Percentiles rank a stretch among this genome's conserved stretches.
phyloP scores from a whole-genome alignment of 2,329 filamentous ascomycete species.

The Myriosclerotinia curreyana region DNA sequence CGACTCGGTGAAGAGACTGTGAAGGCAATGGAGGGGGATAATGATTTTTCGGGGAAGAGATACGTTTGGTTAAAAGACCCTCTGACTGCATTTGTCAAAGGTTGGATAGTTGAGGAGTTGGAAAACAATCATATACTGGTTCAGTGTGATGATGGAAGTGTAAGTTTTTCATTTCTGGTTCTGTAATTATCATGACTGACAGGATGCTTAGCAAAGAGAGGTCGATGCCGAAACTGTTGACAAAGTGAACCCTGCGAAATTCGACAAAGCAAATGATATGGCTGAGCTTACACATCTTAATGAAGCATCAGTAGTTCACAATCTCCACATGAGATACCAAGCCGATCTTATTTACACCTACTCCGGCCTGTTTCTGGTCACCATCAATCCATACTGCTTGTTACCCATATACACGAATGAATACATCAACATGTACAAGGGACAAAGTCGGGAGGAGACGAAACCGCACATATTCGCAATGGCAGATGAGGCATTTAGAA shows the following conservation, averaged over 20 bases:
- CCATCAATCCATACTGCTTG: conserved; percentile 93
- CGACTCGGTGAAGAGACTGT: conserved; percentile 55
- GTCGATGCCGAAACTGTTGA: conserved; percentile 85
- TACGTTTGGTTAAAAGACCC: conserved; percentile 97
- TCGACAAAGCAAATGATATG: conserved; percentile 99
- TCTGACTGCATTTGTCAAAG: conserved; percentile 83
- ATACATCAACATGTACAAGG: conserved; percentile 98
- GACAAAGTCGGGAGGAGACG: conserved; percentile 84
- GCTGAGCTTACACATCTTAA: conserved; percentile 97
- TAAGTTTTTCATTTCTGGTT: conserved; percentile 46
- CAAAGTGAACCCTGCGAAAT: conserved; percentile 99
- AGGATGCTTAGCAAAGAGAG: conserved; percentile 69
- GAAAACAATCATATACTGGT: conserved; percentile 69
- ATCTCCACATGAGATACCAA: conserved; percentile 91
- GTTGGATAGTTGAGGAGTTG: conserved; percentile 84
- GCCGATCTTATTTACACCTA: conserved; percentile 98
- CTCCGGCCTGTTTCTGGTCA: conserved; percentile 93
- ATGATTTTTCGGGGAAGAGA: conserved; percentile 97
- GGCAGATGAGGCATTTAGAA: conserved; percentile 94
- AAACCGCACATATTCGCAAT: conserved; percentile 98
- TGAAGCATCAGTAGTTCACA: conserved; percentile 96
- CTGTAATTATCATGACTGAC: conserved; percentile 25
- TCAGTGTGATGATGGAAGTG: conserved; percentile 88
- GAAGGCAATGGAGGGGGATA: conserved; percentile 86
- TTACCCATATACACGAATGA: conserved; percentile 95